Evolutionary conservation across 352 stramenopile species (phyloP).

Genomic region (Plasmopara viticola): DNA sequence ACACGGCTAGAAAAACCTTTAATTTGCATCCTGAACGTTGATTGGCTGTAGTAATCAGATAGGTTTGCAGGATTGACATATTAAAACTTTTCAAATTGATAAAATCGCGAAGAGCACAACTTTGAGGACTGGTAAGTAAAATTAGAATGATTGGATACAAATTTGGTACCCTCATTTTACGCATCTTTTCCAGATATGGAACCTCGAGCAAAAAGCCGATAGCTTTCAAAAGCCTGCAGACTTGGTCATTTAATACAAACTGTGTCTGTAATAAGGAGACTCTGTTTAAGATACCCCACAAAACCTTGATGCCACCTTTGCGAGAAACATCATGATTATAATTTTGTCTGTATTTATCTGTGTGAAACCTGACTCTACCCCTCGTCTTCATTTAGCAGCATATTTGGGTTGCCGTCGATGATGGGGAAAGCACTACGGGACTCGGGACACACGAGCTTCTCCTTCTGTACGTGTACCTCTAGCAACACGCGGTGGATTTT

Average conservation of each 20-base stretch:
- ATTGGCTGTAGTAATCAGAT: too few relatives aligned
- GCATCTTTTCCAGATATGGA: conserved; percentile 22
- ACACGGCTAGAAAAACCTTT: too few relatives aligned
- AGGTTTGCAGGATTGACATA: too few relatives aligned
- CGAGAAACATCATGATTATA: background rate
- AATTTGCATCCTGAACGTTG: too few relatives aligned
- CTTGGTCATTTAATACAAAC: conserved; percentile 45
- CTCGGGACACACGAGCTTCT: conserved; percentile 93
- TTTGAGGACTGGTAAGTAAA: conserved; percentile 22
- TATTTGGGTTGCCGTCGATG: conserved; percentile 96
- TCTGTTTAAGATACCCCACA: conserved; percentile 3
- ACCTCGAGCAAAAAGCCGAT: conserved; percentile 27
- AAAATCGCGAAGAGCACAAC: too few relatives aligned
- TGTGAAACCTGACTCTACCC: conserved; percentile 39
- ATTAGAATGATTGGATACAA: background rate
- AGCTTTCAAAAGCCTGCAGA: conserved; percentile 54
- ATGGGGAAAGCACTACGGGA: conserved; percentile 95
- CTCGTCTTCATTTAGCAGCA: conserved; percentile 91
- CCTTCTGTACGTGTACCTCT: conserved; percentile 95
- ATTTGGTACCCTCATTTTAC: background rate
- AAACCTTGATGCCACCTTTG: conserved; percentile 15
- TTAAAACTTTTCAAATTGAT: too few relatives aligned
- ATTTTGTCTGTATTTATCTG: conserved; percentile 16
- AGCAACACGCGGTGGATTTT: conserved; percentile 88
- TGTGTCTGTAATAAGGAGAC: background rate